Evolutionary conservation across 1,284 basidiomycete species (phyloP), one percentile per base, ranked within the genome.

Genomic region (Entoloma clypeatum): DNA sequence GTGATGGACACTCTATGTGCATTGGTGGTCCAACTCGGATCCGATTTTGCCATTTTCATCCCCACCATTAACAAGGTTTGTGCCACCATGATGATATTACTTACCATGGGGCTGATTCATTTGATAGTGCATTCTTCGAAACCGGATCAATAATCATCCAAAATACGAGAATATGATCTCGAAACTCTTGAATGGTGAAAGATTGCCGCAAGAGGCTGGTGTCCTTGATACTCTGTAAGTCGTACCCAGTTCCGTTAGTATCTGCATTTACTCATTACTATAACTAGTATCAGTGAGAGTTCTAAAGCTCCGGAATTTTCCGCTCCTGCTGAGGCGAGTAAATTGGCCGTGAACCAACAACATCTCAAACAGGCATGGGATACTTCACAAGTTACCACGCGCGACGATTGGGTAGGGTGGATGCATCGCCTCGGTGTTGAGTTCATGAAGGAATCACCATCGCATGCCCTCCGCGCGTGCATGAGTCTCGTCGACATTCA

Each of bases 281-380:
- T 10, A 31, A 22, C 35, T n/a, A 80, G 76, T 16, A 61, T 71
- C 39, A 75, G 69, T 36, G 83, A 88, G 52, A 78, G 66, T 42
- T 68, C 71, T 4, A 81, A 77, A 54, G 64, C 72, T 5, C 74
- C 82, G 4, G 86, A 89, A 53, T 83, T 80, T 50, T 79, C 84
- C 16, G 82, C 81, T 9, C 84, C 84, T 16, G 86, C 81, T 1
- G 94, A 91, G 57, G 81, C 83, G 24, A 82, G 81, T 16, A 96
- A 92, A 68, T 83, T 99, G 67, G 79, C 86, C 0, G 94, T 98
- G 40, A 99, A 99, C 60, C 96, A 99, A 62, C 92, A 96, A 57
- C 92, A 97, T 63, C 77, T 99, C 43, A 98, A 97, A 65, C 85
- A 92, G 53, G 93, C 94, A 0, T 99, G 96, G 95, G 94, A 98